These are phyloP conservation scores for Tetragonia tetragonoides DNA, from an alignment of 148 eudicot species.

Conservation along the genomic window DNA sequence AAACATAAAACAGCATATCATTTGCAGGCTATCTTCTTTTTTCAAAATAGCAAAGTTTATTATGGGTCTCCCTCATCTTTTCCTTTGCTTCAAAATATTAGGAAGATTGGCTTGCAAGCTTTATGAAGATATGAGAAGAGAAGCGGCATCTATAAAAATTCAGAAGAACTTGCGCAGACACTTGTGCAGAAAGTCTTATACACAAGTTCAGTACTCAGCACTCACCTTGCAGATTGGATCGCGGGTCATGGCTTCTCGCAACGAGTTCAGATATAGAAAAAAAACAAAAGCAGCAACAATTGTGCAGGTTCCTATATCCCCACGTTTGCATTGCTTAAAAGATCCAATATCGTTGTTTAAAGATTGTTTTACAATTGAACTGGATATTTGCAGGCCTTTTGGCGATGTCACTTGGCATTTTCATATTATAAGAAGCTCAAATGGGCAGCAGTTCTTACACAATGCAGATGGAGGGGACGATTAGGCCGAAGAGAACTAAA, in stretches of 20 bases:
- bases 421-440: slow-evolving; percentile 67
- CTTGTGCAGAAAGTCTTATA: slow-evolving; percentile 53
- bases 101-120: slow-evolving; percentile 70
- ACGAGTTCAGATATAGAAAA: slow-evolving; percentile 61
- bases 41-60: neutral
- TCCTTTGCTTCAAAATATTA: slow-evolving; percentile 20
- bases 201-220: slow-evolving; percentile 41
- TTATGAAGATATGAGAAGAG: slow-evolving; percentile 56
- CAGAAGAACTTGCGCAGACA: slow-evolving; percentile 73
- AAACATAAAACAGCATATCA: slow-evolving; percentile 10
- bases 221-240: slow-evolving; percentile 66
- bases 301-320: slow-evolving; percentile 56
- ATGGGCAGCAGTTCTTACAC: slow-evolving; percentile 55
- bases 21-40: neutral
- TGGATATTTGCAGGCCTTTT: slow-evolving; percentile 55
- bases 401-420: slow-evolving; percentile 63
- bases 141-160: slow-evolving; percentile 69
- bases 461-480: slow-evolving; percentile 84
- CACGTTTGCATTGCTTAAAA: slow-evolving; percentile 11
- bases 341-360: slow-evolving; percentile 3
- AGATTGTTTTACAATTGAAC: slow-evolving; percentile 19
- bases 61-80: slow-evolving; percentile 19
- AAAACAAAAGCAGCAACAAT: slow-evolving; percentile 57
- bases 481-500: slow-evolving; percentile 69
- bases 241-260: slow-evolving; percentile 64